Percentiles rank a stretch among this genome's conserved stretches.
phyloP scores from a whole-genome alignment of 208 protist species.

The Crithidia acanthocephali region DNA sequence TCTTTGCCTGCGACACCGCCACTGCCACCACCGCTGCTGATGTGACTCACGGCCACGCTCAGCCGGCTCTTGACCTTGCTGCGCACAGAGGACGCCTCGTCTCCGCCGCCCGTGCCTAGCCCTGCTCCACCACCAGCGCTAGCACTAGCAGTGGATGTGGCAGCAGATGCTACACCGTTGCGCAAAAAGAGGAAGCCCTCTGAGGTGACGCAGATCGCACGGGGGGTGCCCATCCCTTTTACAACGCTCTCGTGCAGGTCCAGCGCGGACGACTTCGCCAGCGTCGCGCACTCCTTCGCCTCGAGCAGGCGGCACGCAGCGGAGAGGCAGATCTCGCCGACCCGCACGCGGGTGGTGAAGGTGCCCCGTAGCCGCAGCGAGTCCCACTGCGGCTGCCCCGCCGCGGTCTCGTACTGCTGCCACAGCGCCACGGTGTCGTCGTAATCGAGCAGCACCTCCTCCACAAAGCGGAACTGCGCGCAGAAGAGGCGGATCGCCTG shows the following conservation, averaged over 20 bases:
- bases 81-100: not conserved
- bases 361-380: constrained; percentile 28
- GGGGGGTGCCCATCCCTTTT: constrained; percentile 13
- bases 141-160: not conserved
- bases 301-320: constrained; percentile 44
- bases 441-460: constrained; percentile 70
- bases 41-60: constrained; percentile 17
- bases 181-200: constrained; percentile 45
- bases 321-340: constrained; percentile 40
- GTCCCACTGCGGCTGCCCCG: constrained; percentile 16
- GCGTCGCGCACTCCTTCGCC: constrained; percentile 34
- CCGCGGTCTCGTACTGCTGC: constrained; percentile 8
- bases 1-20: constrained; percentile 7
- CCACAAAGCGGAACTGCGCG: constrained; percentile 60
- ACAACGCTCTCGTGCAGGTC: constrained; percentile 19
- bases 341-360: constrained; percentile 14
- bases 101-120: not conserved
- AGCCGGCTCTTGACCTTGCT: constrained; percentile 9
- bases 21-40: constrained; percentile 8
- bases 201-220: constrained; percentile 41
- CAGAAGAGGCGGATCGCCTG: constrained; percentile 31
- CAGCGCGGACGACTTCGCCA: constrained; percentile 20
- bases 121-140: not conserved
- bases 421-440: constrained; percentile 47
- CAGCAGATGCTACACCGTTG: constrained; percentile 22